Base-by-base conservation (phyloP, 202 grass and related monocot genomes). In the Zoysia matrella region DNA sequence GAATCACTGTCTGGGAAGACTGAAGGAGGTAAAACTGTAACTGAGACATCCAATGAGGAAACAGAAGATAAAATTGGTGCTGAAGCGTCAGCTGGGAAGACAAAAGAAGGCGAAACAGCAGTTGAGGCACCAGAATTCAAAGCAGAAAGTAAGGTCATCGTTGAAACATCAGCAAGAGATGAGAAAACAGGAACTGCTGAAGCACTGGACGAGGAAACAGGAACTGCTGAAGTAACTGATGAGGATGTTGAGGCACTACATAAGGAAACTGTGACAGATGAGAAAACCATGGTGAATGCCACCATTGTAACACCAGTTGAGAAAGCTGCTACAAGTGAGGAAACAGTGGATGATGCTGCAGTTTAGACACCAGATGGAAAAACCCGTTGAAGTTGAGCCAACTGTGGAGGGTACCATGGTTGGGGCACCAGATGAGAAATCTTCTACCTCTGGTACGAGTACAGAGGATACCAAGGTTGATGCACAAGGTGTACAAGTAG, bases 41-140 rank as follows among this genome's bases (percentile, higher is more conserved):
- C 18, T 39, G 50, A 36, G n/a, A 39, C 48, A 46, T 40, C 80
- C 22, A 39, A 36, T 13, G 48, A 83, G 55, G 67, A 54, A 56
- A 44, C 52, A 40, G 68, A 78, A 57, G 68, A 54, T 72, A 68
- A 60, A 73, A 40, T 47, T 73, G 22, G 62, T 50, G 53, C 53
- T 78, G 72, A 72, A 47, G 30, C 42, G 62, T 54, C 36, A 70
- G 54, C 8, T 75, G 66, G 52, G 2, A 45, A 84, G 64, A 77
- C 18, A 8, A 69, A 13, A 88, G 66, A 81, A 85, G 44, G 30
- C 51, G 81, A 84, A 74, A 65, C 40, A 14, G 6, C 50, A 75
- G 61, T 46, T 11, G 16, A 47, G 50, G 60, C 50, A 55, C 60
- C 60, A 49, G 71, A 63, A 52, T 41, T 54, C 36, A 53, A 54